These are phyloP conservation scores for Mollisia scopiformis DNA, from an alignment of 2,329 filamentous ascomycete genomes.

Conservation along the genomic window DNA sequence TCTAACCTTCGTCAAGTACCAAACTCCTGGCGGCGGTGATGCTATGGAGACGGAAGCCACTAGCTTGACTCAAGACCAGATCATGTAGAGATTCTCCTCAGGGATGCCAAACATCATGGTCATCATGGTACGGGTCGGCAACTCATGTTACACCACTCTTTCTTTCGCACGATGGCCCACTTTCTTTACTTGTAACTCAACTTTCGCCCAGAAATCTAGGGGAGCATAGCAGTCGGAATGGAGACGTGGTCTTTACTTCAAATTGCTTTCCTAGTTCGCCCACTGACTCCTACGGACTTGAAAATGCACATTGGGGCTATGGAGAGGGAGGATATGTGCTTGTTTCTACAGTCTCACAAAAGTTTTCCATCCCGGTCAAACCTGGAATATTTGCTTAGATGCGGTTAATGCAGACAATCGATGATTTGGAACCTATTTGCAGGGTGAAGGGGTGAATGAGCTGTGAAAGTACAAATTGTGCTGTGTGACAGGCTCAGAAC, in stretches of 20 bases:
- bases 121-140: background rate
- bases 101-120: background rate
- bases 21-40: constrained; percentile 60
- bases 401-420: constrained; percentile 22
- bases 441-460: background rate
- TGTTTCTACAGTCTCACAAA: constrained; percentile 17
- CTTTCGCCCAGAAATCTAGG: constrained; percentile 7
- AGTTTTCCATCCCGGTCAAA: constrained; percentile 16
- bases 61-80: constrained; percentile 93
- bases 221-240: constrained; percentile 10
- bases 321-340: constrained; percentile 21
- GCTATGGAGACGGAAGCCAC: constrained; percentile 83
- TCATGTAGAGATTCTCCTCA: constrained; percentile 67
- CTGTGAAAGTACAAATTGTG: background rate
- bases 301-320: constrained; percentile 6
- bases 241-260: constrained; percentile 7
- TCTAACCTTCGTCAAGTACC: constrained; percentile 91
- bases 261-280: constrained; percentile 9
- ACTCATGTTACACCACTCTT: constrained; percentile 13
- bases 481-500: background rate
- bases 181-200: constrained; percentile 23
- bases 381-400: constrained; percentile 13
- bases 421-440: constrained; percentile 16
- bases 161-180: constrained; percentile 3
- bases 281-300: background rate